These are phyloP conservation scores for Peronospora farinosa DNA, from an alignment of 352 stramenopile species.

Conservation along the genomic window DNA sequence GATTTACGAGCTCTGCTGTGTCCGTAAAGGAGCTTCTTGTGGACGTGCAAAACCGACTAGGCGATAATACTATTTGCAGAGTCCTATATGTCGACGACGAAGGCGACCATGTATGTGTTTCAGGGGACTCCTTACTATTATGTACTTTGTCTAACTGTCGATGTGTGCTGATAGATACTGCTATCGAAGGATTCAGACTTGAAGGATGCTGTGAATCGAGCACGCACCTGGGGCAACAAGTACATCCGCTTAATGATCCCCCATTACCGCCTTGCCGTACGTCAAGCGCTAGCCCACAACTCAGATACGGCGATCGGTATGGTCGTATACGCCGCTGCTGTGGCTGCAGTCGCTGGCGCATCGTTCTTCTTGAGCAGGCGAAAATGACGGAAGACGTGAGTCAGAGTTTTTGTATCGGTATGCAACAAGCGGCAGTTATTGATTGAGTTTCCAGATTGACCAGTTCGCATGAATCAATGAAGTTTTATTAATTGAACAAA, in stretches of 20 bases:
- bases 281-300: constrained; percentile 35
- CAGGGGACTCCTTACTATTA: not conserved
- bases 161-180: constrained; percentile 39
- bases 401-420: constrained; percentile 3
- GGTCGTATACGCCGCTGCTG: constrained; percentile 72
- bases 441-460: constrained; percentile 1
- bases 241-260: constrained; percentile 73
- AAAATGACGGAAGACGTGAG: constrained; percentile 22
- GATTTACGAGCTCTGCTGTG: constrained; percentile 78
- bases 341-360: constrained; percentile 64
- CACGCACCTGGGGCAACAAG: constrained; percentile 76
- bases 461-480: constrained; percentile 15
- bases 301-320: constrained; percentile 59
- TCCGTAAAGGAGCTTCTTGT: constrained; percentile 61
- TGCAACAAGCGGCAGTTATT: not conserved
- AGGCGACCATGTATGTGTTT: constrained; percentile 53
- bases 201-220: constrained; percentile 70
- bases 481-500: constrained; percentile 27
- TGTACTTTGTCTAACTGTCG: constrained; percentile 2
- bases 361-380: constrained; percentile 76
- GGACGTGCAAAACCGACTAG: constrained; percentile 66
- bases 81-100: constrained; percentile 83
- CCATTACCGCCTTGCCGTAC: constrained; percentile 40
- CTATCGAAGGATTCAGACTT: constrained; percentile 77
- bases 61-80: constrained; percentile 66